phyloP scores from a whole-genome alignment of 2,329 filamentous ascomycete genomes.

The Penicillium palitans region DNA sequence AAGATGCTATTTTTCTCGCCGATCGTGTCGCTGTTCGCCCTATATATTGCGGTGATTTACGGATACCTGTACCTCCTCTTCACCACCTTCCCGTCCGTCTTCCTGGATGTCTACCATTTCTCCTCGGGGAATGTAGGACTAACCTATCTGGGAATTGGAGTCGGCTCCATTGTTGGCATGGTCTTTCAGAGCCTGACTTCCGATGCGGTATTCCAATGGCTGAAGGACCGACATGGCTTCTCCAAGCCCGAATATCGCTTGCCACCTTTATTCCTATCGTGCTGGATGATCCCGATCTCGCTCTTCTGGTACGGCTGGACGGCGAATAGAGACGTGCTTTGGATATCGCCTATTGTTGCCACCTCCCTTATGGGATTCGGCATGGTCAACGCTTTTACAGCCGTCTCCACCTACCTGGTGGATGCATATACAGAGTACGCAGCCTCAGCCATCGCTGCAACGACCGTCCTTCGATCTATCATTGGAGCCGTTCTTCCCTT shows the following conservation, averaged over 20 bases:
- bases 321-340: background rate
- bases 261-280: background rate
- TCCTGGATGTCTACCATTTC: background rate
- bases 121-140: background rate
- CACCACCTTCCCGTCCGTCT: background rate
- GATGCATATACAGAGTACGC: background rate
- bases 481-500: background rate
- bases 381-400: background rate
- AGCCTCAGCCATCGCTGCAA: background rate
- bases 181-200: background rate
- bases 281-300: background rate
- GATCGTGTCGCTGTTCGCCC: conserved; percentile 51
- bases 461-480: background rate
- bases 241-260: background rate
- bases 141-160: background rate
- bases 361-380: background rate
- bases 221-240: background rate
- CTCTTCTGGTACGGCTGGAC: background rate
- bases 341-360: background rate
- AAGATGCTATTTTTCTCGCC: conserved; percentile 45
- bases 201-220: background rate
- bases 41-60: background rate
- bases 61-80: background rate
- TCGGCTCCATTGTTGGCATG: background rate
- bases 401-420: background rate